Base-by-base conservation (phyloP, 225 moss, liverwort and hornwort genomes). In the Takakia lepidozioides region DNA sequence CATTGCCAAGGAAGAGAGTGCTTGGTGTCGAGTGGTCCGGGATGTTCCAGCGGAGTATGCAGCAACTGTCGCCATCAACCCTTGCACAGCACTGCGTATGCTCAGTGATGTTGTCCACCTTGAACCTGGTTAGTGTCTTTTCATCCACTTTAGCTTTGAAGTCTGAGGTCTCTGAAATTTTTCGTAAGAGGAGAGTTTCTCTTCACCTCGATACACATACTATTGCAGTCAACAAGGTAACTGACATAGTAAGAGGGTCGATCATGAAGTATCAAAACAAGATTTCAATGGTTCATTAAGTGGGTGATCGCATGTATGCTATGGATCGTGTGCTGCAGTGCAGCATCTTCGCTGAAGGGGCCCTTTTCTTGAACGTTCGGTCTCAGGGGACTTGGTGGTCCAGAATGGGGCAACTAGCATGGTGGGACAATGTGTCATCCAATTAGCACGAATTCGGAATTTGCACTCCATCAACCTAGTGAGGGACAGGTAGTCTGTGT, bases 371-470 rank as follows among this genome's bases (percentile, higher is more conserved):
- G 71, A 59, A 49, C 64, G 48, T 51, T 81, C 66, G 53, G 59
- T 82, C 38, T 55, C 84, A 92, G 92, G 92, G 65, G 82, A 87
- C 48, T 65, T 70, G 43, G 55, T 92, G 29, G 82, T 92, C 56
- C 92, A 92, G 74, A 92, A 92, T 78, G 92, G 87, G 72, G 87
- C 92, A 62, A 92, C 92, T 10, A 88, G 92, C 51, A 77, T 92
- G 76, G 92, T 92, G 45, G 92, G 87, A 19, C 92, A 87, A 56
- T 92, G 92, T 52, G 77, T 85, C 46, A 87, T 92, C 59, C 92
- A 92, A 60, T 60, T 92, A 29, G 87, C 85, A 54, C 74, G 65
- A 19, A 67, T 55, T 48, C 52, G 48, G 48, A 75, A 75, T 42
- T 10, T 92, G 50, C 82, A 83, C 47, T 82, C 92, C 27, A 29